A percentile compares a stretch with the other conserved stretches of the same genome.
Evolutionary conservation across 176 grass and related monocot genomes (phyloP).

Genomic region (Oryza glaberrima): DNA sequence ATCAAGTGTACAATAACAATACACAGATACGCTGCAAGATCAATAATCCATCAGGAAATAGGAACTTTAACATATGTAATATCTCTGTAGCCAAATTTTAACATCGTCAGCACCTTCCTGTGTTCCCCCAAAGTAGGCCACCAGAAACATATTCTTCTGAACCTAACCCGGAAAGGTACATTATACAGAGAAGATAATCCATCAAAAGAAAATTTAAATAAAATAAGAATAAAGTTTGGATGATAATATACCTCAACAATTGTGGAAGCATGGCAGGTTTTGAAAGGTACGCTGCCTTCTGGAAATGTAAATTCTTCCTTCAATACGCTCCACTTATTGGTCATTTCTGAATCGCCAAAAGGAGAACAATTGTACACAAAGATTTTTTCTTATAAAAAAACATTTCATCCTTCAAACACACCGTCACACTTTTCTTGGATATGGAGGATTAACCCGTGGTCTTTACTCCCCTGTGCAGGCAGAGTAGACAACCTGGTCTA

Average conservation of each 20-base stretch:
- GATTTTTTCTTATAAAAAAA: not conserved
- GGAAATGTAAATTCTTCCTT: constrained; percentile 51
- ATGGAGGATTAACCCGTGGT: not conserved
- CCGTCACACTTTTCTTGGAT: not conserved
- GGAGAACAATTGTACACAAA: not conserved
- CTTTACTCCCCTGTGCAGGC: not conserved
- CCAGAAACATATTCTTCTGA: constrained; percentile 41
- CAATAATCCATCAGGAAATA: not conserved
- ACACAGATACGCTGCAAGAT: not conserved
- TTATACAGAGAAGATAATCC: not conserved
- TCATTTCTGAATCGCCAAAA: constrained; percentile 2
- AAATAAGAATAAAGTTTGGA: not conserved
- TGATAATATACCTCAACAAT: constrained; percentile 36
- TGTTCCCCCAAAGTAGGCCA: constrained; percentile 68
- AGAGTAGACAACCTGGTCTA: not conserved
- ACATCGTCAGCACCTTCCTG: constrained; percentile 59
- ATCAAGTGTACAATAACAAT: not conserved
- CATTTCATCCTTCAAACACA: not conserved
- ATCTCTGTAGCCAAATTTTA: constrained; percentile 71
- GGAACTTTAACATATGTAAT: constrained; percentile 31
- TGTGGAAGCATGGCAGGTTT: constrained; percentile 58
- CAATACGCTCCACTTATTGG: constrained; percentile 32
- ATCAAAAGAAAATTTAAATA: not conserved
- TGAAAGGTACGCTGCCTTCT: constrained; percentile 35
- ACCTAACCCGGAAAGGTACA: constrained; percentile 34